Conservation (phyloP, 108 stramenopile species). For the Nitzschia inconspicua region DNA sequence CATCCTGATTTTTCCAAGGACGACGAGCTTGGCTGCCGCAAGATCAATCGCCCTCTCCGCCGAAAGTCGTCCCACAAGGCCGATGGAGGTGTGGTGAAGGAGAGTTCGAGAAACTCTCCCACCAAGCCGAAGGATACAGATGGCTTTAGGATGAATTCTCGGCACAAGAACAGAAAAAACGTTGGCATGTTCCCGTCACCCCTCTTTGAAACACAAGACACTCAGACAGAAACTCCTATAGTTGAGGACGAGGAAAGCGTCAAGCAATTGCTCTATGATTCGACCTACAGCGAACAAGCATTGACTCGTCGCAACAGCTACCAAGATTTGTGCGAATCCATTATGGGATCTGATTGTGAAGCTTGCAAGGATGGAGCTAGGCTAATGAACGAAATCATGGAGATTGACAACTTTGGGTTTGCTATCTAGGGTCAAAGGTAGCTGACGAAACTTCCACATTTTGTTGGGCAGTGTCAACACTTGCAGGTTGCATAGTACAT, state of each 20-base stretch:
- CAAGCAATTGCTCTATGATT: too few relatives aligned
- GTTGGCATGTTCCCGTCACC: too few relatives aligned
- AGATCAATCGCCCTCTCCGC: neutral
- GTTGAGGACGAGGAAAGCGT: neutral
- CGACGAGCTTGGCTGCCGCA: neutral
- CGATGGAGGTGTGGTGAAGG: neutral
- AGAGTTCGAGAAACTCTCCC: neutral
- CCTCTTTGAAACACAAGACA: neutral
- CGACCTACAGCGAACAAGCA: neutral
- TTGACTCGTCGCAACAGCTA: neutral
- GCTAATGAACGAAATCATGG: too few relatives aligned
- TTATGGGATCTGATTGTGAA: neutral
- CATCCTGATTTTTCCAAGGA: neutral
- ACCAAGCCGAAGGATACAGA: neutral
- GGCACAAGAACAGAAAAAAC: too few relatives aligned
- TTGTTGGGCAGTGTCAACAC: too few relatives aligned
- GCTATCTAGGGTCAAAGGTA: too few relatives aligned
- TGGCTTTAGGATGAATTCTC: too few relatives aligned
- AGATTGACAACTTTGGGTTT: too few relatives aligned
- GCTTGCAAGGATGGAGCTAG: neutral
- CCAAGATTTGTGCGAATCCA: neutral
- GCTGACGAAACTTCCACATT: too few relatives aligned
- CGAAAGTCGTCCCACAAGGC: too few relatives aligned
- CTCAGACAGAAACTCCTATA: neutral
- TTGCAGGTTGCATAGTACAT: too few relatives aligned